Evolutionary conservation across 2,329 filamentous ascomycete genomes (phyloP).

Genomic region (Endothia cerciana): DNA sequence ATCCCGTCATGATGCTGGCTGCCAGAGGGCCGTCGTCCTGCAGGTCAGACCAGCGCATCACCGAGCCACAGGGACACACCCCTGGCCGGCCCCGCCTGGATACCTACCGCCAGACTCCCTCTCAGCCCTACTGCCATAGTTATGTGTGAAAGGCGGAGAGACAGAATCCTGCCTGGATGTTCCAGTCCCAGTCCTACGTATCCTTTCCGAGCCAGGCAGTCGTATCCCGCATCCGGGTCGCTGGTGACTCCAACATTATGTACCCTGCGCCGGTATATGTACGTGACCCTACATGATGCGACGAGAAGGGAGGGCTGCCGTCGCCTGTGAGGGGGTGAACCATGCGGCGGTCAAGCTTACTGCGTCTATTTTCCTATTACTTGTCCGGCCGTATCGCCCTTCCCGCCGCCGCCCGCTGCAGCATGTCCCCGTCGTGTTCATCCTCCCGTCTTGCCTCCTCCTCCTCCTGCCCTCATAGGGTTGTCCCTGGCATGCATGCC

Average conservation of each 20-base stretch:
- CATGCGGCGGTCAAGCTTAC: constrained; percentile 17
- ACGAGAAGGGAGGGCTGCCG: constrained; percentile 8
- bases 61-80: not conserved
- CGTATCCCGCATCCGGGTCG: constrained; percentile 9
- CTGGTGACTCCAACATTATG: not conserved
- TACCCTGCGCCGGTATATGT: constrained; percentile 6
- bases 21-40: not conserved
- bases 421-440: not conserved
- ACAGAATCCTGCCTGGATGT: no score
- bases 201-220: constrained; percentile 22
- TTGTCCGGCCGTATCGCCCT: constrained; percentile 7
- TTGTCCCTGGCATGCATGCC: constrained; percentile 13
- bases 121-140: constrained; percentile 15
- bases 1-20: not conserved
- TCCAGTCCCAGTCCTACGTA: no score
- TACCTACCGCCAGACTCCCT: not conserved
- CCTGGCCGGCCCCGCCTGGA: not conserved
- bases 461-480: no score
- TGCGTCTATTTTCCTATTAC: constrained; percentile 12
- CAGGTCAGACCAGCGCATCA: constrained; percentile 17
- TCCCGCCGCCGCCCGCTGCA: not conserved
- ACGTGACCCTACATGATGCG: constrained; percentile 21
- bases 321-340: constrained; percentile 1
- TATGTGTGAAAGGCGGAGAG: no score
- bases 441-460: constrained; percentile 5